Percentiles rank a stretch among this genome's conserved stretches.
phyloP scores from a whole-genome alignment of 345 rosid genomes.

The Streptanthus diversifolius region DNA sequence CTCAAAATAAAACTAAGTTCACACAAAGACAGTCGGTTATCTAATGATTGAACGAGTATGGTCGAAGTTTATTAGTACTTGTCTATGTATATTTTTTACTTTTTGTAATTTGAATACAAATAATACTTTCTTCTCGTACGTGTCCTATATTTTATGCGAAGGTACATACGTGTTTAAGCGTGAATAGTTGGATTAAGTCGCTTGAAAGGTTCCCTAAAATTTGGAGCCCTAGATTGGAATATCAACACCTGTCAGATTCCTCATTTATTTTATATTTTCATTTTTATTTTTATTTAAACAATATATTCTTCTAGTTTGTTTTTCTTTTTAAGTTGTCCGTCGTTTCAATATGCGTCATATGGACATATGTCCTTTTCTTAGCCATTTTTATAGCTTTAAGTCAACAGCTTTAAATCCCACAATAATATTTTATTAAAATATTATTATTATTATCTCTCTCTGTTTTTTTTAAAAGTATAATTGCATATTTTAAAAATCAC shows the following conservation, averaged over 20 bases:
- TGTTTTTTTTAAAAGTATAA: not conserved
- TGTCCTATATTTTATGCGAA: conserved; percentile 20
- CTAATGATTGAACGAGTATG: too few relatives aligned
- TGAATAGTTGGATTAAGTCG: conserved; percentile 28
- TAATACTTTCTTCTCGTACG: conserved; percentile 7
- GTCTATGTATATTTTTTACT: not conserved
- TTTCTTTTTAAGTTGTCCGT: conserved; percentile 16
- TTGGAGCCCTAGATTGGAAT: conserved; percentile 23
- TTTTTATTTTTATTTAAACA: not conserved
- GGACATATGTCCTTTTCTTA: conserved; percentile 24
- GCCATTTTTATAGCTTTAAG: conserved; percentile 32
- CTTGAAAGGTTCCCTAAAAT: conserved; percentile 34
- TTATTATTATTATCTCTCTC: not conserved
- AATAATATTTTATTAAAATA: conserved; percentile 1
- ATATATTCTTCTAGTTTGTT: not conserved
- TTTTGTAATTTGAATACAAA: not conserved
- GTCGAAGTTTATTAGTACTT: not conserved
- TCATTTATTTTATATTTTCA: not conserved
- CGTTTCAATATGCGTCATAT: conserved; percentile 23
- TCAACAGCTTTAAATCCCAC: conserved; percentile 31
- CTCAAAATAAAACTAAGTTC: too few relatives aligned
- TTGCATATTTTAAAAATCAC: not conserved
- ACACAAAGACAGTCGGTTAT: too few relatives aligned
- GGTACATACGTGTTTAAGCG: conserved; percentile 20
- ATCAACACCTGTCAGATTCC: conserved; percentile 30